Percentiles rank a stretch among this genome's conserved stretches.
These are phyloP conservation scores for Penicillium antarcticum DNA, from an alignment of 495 filamentous ascomycete species.

Conservation along the genomic window DNA sequence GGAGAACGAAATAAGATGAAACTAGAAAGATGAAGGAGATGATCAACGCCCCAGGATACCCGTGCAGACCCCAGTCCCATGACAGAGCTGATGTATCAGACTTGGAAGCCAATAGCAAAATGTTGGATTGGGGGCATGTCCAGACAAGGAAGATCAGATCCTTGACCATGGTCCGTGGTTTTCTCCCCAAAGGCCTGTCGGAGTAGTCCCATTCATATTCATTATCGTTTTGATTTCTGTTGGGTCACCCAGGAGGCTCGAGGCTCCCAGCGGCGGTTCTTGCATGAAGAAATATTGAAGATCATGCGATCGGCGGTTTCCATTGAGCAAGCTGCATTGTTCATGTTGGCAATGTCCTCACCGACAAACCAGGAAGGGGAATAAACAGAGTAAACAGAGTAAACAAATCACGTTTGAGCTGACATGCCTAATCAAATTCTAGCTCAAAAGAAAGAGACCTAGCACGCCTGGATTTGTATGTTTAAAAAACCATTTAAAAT, in stretches of 20 bases:
- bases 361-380: constrained; percentile 25
- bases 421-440: neutral
- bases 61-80: constrained; percentile 39
- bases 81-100: constrained; percentile 35
- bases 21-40: constrained; percentile 35
- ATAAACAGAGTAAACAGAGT: constrained; percentile 3
- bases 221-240: neutral
- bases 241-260: constrained; percentile 13
- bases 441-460: constrained; percentile 1
- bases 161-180: constrained; percentile 17
- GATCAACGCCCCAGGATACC: constrained; percentile 35
- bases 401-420: neutral
- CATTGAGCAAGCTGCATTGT: constrained; percentile 22
- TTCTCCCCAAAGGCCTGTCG: constrained; percentile 25
- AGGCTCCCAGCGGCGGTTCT: constrained; percentile 26
- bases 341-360: constrained; percentile 27
- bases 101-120: constrained; percentile 30
- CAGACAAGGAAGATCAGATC: constrained; percentile 14
- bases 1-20: constrained; percentile 40
- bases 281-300: constrained; percentile 25
- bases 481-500: no score
- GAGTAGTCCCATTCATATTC: constrained; percentile 21
- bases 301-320: constrained; percentile 35
- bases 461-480: neutral
- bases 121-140: constrained; percentile 6